Conservation (phyloP, 2,329 filamentous ascomycete genomes). For the Cercospora berteroae region DNA sequence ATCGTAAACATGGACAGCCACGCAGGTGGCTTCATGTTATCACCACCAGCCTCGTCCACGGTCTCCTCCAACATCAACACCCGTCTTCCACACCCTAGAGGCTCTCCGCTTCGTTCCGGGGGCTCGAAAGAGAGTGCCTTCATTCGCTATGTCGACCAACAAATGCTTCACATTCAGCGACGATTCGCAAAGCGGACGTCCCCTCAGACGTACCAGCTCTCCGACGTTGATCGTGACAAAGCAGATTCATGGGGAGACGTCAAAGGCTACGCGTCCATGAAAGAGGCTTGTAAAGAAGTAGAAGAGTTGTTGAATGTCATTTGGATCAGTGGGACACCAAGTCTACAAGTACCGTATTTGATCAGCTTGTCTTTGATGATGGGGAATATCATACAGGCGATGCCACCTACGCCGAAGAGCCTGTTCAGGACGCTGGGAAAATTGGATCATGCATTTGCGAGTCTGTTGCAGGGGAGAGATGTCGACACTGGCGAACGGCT, state of each 20-base stretch:
- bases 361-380: constrained; percentile 73
- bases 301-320: constrained; percentile 74
- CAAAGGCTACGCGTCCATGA: constrained; percentile 60
- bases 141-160: constrained; percentile 57
- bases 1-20: neutral
- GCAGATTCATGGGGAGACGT: constrained; percentile 41
- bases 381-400: constrained; percentile 68
- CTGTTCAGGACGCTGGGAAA: constrained; percentile 73
- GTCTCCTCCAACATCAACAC: constrained; percentile 37
- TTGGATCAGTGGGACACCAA: constrained; percentile 86
- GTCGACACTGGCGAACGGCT: constrained; percentile 63
- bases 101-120: constrained; percentile 54
- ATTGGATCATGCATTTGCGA: constrained; percentile 79
- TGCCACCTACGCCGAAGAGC: constrained; percentile 64
- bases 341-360: constrained; percentile 77
- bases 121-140: constrained; percentile 58
- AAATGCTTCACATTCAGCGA: constrained; percentile 51
- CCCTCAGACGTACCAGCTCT: constrained; percentile 23
- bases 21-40: constrained; percentile 47
- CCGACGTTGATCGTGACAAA: constrained; percentile 31
- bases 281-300: constrained; percentile 70
- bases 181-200: constrained; percentile 53
- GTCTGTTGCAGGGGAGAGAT: constrained; percentile 67
- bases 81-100: constrained; percentile 53
- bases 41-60: constrained; percentile 51